phyloP scores from a whole-genome alignment of 371 early-diverging fungal genomes.

The Choanephora cucurbitarum region DNA sequence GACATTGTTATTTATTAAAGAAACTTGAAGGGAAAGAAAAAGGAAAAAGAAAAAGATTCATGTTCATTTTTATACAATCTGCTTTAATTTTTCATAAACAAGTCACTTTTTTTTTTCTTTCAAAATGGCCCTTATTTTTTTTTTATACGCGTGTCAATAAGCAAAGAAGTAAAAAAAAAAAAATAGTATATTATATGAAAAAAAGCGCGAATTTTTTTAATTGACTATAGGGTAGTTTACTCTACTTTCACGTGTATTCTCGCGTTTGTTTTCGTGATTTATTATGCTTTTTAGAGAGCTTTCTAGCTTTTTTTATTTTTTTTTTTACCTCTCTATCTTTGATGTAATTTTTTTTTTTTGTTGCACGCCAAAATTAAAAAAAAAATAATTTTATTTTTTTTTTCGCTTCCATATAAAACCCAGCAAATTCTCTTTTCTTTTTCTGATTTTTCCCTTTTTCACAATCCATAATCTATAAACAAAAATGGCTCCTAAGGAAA shows the following conservation, averaged over 20 bases:
- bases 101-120: neutral
- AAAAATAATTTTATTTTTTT: slow-evolving; percentile 1
- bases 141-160: neutral
- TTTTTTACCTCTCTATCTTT: neutral
- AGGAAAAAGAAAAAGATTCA: neutral
- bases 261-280: slow-evolving; percentile 11
- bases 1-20: slow-evolving; percentile 27
- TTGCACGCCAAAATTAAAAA: neutral
- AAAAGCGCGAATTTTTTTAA: slow-evolving; percentile 4
- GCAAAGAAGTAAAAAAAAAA: neutral
- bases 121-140: neutral
- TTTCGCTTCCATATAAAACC: neutral
- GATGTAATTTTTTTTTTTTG: too few relatives aligned
- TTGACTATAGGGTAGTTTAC: slow-evolving; percentile 1
- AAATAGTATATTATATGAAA: neutral
- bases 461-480: slow-evolving; percentile 35
- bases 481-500: slow-evolving; percentile 51
- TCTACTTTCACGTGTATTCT: slow-evolving; percentile 9
- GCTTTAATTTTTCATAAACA: neutral
- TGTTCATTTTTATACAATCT: neutral
- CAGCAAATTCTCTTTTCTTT: slow-evolving; percentile 12
- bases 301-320: neutral
- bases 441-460: slow-evolving; percentile 26
- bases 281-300: neutral
- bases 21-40: neutral